phyloP scores from a whole-genome alignment of 2,329 filamentous ascomycete species.

The Aureobasidium leucospermi region DNA sequence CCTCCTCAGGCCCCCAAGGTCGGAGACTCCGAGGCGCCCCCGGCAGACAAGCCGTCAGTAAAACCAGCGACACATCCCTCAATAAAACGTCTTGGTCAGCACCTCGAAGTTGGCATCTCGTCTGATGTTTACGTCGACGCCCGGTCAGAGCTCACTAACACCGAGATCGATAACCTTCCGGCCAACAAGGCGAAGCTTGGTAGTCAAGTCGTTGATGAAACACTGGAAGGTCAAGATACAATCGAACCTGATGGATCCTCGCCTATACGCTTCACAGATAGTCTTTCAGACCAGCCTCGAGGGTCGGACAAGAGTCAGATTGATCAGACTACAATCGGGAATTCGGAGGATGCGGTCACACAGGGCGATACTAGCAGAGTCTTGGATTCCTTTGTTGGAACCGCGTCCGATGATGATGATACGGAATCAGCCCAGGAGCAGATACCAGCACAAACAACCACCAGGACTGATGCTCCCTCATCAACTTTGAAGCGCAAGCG shows the following conservation, averaged over 20 bases:
- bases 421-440: background rate
- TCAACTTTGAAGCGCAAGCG: background rate
- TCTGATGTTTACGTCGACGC: slow-evolving; percentile 1
- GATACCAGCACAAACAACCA: background rate
- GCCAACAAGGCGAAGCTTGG: no score
- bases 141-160: background rate
- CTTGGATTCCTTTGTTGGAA: slow-evolving; percentile 29
- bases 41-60: background rate
- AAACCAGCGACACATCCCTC: background rate
- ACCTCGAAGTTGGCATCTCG: background rate
- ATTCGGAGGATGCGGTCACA: slow-evolving; percentile 10
- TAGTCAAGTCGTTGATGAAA: background rate
- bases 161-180: background rate
- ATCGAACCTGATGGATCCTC: background rate
- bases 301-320: background rate
- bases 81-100: background rate
- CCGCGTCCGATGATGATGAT: slow-evolving; percentile 11
- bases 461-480: background rate
- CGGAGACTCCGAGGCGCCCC: background rate
- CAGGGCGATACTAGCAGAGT: slow-evolving; percentile 26
- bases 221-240: background rate
- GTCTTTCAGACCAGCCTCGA: background rate
- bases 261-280: slow-evolving; percentile 6
- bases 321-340: background rate
- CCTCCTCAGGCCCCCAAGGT: background rate